A percentile compares a stretch with the other conserved stretches of the same genome.
These are phyloP conservation scores for Corylus heterophylla DNA, from an alignment of 306 rosid genomes.

Conservation along the genomic window DNA sequence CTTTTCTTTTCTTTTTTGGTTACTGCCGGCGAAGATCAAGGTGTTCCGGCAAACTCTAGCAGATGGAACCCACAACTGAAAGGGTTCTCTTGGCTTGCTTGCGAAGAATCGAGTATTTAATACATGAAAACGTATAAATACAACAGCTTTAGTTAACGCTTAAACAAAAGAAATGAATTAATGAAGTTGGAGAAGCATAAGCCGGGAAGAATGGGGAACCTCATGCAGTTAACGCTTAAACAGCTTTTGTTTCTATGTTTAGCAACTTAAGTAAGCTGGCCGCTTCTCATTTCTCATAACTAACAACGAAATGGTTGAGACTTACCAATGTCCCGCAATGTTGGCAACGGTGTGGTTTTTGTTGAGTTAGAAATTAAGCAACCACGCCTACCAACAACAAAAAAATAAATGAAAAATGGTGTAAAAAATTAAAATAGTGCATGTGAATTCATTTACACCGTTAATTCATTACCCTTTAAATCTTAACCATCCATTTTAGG, in stretches of 20 bases:
- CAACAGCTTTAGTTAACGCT: too few species aligned
- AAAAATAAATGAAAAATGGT: too few species aligned
- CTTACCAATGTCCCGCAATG: too few species aligned
- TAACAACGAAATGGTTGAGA: constrained; percentile 3
- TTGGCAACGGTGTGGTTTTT: neutral
- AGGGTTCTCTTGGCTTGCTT: neutral
- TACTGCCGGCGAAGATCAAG: neutral
- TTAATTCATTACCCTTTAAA: too few species aligned
- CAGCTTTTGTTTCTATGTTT: constrained; percentile 16
- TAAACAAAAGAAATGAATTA: constrained; percentile 6
- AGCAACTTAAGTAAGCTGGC: neutral
- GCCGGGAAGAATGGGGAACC: constrained; percentile 31
- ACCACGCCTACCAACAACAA: too few species aligned
- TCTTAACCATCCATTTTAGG: too few species aligned
- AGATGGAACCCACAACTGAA: neutral
- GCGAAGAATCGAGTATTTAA: constrained; percentile 7
- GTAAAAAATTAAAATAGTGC: too few species aligned
- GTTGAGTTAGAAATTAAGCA: too few species aligned
- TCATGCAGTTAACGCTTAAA: constrained; percentile 9
- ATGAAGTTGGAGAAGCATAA: constrained; percentile 11
- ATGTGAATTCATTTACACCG: too few species aligned
- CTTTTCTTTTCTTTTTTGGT: neutral
- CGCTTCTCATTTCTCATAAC: neutral
- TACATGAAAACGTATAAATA: neutral
- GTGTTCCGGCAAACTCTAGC: neutral